Conservation (phyloP, 306 rosid genomes). For the Fagus sylvatica region DNA sequence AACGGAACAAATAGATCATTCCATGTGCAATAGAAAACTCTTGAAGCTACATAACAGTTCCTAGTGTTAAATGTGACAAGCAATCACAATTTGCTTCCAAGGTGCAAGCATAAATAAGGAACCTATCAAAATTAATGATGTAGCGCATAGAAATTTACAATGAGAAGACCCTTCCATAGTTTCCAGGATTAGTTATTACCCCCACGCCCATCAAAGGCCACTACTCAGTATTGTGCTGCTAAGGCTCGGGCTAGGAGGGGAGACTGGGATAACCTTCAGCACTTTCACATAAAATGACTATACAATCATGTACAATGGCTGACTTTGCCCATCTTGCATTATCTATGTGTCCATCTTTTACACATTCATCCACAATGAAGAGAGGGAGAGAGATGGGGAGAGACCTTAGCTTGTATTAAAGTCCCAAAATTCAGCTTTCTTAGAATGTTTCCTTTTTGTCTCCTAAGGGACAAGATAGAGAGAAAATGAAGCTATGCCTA, state of each 20-base stretch:
- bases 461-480: not conserved
- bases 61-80: constrained; percentile 33
- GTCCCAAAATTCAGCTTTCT: not conserved
- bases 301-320: not conserved
- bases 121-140: not conserved
- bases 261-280: not conserved
- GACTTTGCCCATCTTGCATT: not conserved
- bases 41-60: constrained; percentile 44
- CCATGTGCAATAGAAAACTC: constrained; percentile 46
- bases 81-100: constrained; percentile 30
- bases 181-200: not conserved
- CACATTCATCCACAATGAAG: not conserved
- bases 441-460: not conserved
- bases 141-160: not conserved
- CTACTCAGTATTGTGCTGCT: not conserved
- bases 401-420: not conserved
- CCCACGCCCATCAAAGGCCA: not conserved
- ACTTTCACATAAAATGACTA: not conserved
- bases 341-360: not conserved
- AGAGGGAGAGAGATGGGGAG: not conserved
- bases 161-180: not conserved
- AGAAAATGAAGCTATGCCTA: not conserved
- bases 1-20: constrained; percentile 52
- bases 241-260: not conserved
- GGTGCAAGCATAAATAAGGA: constrained; percentile 5